A percentile compares a stretch with the other conserved stretches of the same genome.
phyloP scores from a whole-genome alignment of 192 early-diverging fungal species.

The Entomortierella beljakovae region DNA sequence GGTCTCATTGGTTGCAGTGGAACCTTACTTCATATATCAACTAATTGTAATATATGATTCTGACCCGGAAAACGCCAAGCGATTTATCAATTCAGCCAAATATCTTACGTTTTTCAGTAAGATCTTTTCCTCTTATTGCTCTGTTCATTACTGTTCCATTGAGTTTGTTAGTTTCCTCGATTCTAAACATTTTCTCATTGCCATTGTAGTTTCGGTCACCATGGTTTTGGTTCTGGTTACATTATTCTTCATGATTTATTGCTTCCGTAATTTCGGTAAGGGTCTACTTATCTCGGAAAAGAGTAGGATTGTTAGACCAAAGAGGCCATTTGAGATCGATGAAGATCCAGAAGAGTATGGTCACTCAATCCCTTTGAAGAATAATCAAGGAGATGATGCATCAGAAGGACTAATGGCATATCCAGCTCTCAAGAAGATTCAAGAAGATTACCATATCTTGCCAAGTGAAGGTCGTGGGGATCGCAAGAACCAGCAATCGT shows the following conservation, averaged over 20 bases:
- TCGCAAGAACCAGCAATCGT: constrained; percentile 15
- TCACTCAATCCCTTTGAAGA: constrained; percentile 30
- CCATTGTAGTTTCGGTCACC: constrained; percentile 33
- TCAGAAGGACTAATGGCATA: constrained; percentile 38
- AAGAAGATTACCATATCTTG: constrained; percentile 32
- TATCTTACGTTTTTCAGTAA: constrained; percentile 56
- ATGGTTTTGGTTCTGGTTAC: constrained; percentile 39
- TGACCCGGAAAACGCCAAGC: neutral
- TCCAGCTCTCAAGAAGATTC: constrained; percentile 49
- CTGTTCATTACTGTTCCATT: neutral
- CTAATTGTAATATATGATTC: constrained; percentile 10
- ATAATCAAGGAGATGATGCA: constrained; percentile 24
- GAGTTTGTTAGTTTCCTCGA: neutral
- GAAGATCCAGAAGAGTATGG: constrained; percentile 32
- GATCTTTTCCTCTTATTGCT: neutral
- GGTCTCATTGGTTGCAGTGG: constrained; percentile 24
- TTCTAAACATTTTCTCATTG: neutral
- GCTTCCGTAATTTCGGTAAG: constrained; percentile 54
- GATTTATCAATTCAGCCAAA: constrained; percentile 26
- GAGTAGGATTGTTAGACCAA: constrained; percentile 2
- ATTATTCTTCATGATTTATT: constrained; percentile 45
- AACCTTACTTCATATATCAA: constrained; percentile 50
- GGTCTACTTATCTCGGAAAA: constrained; percentile 37
- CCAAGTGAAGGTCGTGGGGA: neutral
- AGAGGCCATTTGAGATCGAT: constrained; percentile 47